Evolutionary conservation across 129 eudicot species (phyloP), one percentile per base, ranked within the genome.

Genomic region (Chrysanthemum seticuspe): DNA sequence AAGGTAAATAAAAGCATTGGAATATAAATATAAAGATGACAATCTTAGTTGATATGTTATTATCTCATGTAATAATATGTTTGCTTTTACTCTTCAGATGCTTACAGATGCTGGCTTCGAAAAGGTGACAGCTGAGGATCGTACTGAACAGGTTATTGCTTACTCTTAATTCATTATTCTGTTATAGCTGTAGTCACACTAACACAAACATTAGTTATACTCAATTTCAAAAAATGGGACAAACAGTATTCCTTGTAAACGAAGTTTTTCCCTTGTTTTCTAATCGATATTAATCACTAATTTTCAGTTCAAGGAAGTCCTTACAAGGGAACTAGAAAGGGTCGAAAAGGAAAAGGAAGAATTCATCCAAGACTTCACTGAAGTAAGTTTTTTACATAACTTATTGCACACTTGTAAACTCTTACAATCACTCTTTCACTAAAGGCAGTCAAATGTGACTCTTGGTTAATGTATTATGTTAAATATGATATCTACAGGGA

Each of bases 101-200:
- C 99, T 95, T 51, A 81, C 58, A 80, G 97, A 88, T 78, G 96
- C 96, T 69, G 97, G 99, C 50, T 95, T 95, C 53, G 67, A 49
- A 36, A 83, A 95, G 34, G 97, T 95, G 53, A 76, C 51, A 68
- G 96, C 99, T 13, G 99, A 95, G 88, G 99, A 90, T 80, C 82
- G 97, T 78, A 95, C 99, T 31, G 87, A 90, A 45, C 99, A 88
- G 97, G 99, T 95, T 40, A 49, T 47, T 68, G 67, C 13, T 56
- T 36, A 4, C 69, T 36, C 70, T 36, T 40, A 15, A 52, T 52
- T 52, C 15, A 23, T 40, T 12, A 7, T 34, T 64, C 13, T 36
- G 50, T 36, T 36, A 8, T 15, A 34, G 49, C 7, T 36, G 44
- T 36, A 31, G 5, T 36, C 44, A 36, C 6, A 36, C 6, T 6